These are phyloP conservation scores for Rhizoctonia solani DNA, from an alignment of 1,284 basidiomycete species.

Conservation along the genomic window DNA sequence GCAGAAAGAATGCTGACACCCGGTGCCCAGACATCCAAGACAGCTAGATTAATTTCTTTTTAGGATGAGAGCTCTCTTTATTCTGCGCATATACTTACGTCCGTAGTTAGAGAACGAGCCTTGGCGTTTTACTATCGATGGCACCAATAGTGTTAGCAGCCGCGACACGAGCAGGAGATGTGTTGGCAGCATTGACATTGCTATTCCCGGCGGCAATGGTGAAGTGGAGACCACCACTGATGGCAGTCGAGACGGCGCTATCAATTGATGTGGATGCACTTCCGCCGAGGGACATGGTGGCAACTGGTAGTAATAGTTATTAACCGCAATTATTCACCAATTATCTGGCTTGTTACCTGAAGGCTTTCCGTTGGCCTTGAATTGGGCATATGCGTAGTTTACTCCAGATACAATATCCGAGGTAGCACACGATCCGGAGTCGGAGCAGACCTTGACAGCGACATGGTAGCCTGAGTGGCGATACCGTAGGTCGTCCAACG, in stretches of 20 bases:
- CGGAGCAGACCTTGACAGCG: conserved; percentile 96
- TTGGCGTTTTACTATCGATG: conserved; percentile 79
- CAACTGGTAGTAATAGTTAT: conserved; percentile 50
- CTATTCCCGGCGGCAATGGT: conserved; percentile 88
- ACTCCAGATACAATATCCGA: conserved; percentile 84
- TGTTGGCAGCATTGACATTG: conserved; percentile 54
- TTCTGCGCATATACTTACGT: conserved; percentile 49
- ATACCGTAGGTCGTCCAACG: conserved; percentile 51
- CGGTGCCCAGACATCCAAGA: conserved; percentile 80
- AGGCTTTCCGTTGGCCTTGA: conserved; percentile 3
- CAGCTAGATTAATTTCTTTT: background rate
- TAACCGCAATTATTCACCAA: conserved; percentile 57
- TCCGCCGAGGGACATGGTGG: conserved; percentile 38
- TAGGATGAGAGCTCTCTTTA: background rate
- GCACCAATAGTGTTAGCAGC: conserved; percentile 88
- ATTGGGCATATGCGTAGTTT: conserved; percentile 75
- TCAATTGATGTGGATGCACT: conserved; percentile 36
- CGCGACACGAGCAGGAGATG: conserved; percentile 59
- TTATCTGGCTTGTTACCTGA: background rate
- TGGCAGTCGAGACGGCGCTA: conserved; percentile 55
- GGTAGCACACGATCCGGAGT: conserved; percentile 92
- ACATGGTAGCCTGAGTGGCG: conserved; percentile 91
- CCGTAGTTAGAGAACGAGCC: conserved; percentile 87
- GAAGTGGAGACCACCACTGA: conserved; percentile 86
- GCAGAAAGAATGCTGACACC: conserved; percentile 55